These are phyloP conservation scores for Penicillium steckii DNA, from an alignment of 495 filamentous ascomycete species.

Conservation along the genomic window DNA sequence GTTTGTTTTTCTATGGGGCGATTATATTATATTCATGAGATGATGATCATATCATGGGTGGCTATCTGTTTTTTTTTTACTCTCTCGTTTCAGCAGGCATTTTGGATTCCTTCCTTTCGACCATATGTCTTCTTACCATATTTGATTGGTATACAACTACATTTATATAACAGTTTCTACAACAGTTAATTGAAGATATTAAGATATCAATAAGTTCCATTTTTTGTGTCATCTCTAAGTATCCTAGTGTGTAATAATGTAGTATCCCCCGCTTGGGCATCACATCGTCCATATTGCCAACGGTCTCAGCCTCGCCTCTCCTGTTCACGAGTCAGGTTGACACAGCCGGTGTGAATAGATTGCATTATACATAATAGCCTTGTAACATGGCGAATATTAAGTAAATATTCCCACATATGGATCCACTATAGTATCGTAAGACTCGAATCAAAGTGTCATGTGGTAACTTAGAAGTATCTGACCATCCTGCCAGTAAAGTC, in stretches of 20 bases:
- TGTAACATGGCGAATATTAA: background rate
- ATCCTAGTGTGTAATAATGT: no score
- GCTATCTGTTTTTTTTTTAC: background rate
- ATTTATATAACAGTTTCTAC: background rate
- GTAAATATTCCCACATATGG: no score
- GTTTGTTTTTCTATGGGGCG: background rate
- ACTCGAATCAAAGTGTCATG: no score
- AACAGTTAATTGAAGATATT: background rate
- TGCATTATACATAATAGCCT: background rate
- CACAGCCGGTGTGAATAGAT: background rate
- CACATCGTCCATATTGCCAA: background rate
- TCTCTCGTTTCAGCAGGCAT: background rate
- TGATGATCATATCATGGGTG: background rate
- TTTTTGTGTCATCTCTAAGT: background rate
- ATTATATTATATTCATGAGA: background rate
- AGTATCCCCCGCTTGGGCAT: background rate
- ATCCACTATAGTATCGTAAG: background rate
- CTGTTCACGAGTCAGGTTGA: background rate
- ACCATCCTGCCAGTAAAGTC: no score
- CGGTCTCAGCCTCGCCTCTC: background rate
- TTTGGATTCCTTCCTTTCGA: conserved; percentile 1
- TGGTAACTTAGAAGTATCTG: no score
- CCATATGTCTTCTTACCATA: conserved; percentile 2
- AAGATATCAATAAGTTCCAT: background rate
- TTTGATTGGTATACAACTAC: background rate